These are phyloP conservation scores for Cladophialophora psammophila DNA, from an alignment of 2,329 filamentous ascomycete genomes.

Conservation along the genomic window DNA sequence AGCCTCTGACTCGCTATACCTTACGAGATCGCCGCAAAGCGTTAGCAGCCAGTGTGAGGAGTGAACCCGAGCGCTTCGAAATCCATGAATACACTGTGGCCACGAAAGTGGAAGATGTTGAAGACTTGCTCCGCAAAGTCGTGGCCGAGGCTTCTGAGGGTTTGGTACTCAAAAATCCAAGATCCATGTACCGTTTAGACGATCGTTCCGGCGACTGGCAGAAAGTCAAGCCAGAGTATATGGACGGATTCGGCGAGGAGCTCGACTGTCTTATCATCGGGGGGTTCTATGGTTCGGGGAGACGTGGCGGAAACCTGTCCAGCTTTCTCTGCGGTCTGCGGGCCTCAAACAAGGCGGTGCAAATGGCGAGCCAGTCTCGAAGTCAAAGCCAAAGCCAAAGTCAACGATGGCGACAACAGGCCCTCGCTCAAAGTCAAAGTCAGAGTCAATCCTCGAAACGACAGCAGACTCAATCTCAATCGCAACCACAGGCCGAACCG, in stretches of 20 bases:
- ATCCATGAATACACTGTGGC: slow-evolving; percentile 76
- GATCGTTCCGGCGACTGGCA: slow-evolving; percentile 96
- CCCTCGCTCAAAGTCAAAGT: slow-evolving; percentile 10
- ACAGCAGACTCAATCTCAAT: slow-evolving; percentile 37
- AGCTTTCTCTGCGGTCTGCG: slow-evolving; percentile 91
- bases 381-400: slow-evolving; percentile 18
- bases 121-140: slow-evolving; percentile 79
- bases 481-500: slow-evolving; percentile 20
- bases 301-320: slow-evolving; percentile 79
- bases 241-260: slow-evolving; percentile 93
- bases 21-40: slow-evolving; percentile 80
- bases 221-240: slow-evolving; percentile 98
- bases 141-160: slow-evolving; percentile 89
- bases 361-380: slow-evolving; percentile 42
- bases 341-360: slow-evolving; percentile 63
- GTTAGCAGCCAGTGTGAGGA: slow-evolving; percentile 72
- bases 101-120: slow-evolving; percentile 73
- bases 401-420: background rate
- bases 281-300: slow-evolving; percentile 89
- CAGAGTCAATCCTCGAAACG: slow-evolving; percentile 43
- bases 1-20: slow-evolving; percentile 79
- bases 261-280: slow-evolving; percentile 90
- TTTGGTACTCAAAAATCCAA: slow-evolving; percentile 90
- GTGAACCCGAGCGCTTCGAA: slow-evolving; percentile 79
- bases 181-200: slow-evolving; percentile 84